phyloP scores from a whole-genome alignment of 305 asterid species.

The Ilex paraguariensis region DNA sequence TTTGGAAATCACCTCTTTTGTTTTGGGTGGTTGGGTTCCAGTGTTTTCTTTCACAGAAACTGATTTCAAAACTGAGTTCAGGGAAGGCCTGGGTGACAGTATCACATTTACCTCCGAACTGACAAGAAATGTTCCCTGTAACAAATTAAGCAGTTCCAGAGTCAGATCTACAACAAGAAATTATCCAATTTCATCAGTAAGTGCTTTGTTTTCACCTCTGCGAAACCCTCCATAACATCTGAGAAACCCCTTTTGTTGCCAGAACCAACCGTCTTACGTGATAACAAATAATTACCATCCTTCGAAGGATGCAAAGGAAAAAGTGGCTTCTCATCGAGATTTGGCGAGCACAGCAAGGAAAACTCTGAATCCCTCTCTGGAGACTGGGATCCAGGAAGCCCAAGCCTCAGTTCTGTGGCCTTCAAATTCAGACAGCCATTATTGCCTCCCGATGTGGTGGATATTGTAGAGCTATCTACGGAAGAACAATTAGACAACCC shows the following conservation, averaged over 20 bases:
- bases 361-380: slow-evolving; percentile 32
- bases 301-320: slow-evolving; percentile 42
- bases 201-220: slow-evolving; percentile 30
- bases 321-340: slow-evolving; percentile 37
- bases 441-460: slow-evolving; percentile 27
- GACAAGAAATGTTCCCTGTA: slow-evolving; percentile 30
- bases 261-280: slow-evolving; percentile 27
- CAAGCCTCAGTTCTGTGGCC: slow-evolving; percentile 45
- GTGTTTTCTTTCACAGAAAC: slow-evolving; percentile 24
- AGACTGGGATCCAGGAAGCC: slow-evolving; percentile 43
- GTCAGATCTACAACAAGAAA: slow-evolving; percentile 8
- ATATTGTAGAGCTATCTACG: slow-evolving; percentile 44
- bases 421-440: slow-evolving; percentile 28
- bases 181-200: background rate
- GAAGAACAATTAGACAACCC: slow-evolving; percentile 64
- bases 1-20: slow-evolving; percentile 22
- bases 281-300: slow-evolving; percentile 17
- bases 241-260: slow-evolving; percentile 73
- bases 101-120: slow-evolving; percentile 20
- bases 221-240: slow-evolving; percentile 51
- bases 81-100: slow-evolving; percentile 13
- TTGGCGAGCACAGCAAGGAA: slow-evolving; percentile 15
- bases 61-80: slow-evolving; percentile 18
- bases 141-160: slow-evolving; percentile 6
- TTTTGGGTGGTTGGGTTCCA: slow-evolving; percentile 27